Conservation (phyloP, 805 yeast species). For the Wickerhamomyces queroliae region DNA sequence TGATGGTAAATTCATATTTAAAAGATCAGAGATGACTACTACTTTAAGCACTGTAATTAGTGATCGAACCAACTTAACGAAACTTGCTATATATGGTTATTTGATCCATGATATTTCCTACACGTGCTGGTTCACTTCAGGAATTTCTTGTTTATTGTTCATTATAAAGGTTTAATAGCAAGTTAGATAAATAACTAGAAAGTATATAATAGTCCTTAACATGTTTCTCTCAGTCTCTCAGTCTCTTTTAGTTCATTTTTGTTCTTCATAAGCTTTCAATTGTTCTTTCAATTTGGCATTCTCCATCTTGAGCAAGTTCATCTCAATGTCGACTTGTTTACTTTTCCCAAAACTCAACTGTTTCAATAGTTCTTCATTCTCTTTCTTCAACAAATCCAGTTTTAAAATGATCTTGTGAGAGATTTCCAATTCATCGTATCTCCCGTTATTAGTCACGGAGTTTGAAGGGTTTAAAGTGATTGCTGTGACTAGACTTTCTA, state of each 20-base stretch:
- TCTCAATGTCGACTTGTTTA: constrained; percentile 62
- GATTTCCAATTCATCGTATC: constrained; percentile 68
- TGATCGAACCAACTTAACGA: no score
- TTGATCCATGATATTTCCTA: no score
- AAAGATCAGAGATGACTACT: no score
- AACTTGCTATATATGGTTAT: no score
- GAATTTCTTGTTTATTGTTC: no score
- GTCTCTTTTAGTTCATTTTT: constrained; percentile 12
- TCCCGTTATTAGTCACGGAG: constrained; percentile 43
- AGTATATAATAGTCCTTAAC: no score
- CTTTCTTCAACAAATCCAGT: constrained; percentile 53
- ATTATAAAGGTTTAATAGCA: no score
- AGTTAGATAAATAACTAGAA: no score
- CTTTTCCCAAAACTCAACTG: constrained; percentile 74
- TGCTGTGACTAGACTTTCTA: constrained; percentile 60
- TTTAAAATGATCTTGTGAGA: constrained; percentile 68
- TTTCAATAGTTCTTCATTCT: constrained; percentile 63
- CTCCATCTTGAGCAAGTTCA: constrained; percentile 52
- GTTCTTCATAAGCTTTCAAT: constrained; percentile 8
- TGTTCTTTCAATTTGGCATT: constrained; percentile 39
- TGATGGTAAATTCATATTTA: no score
- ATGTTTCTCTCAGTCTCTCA: no score
- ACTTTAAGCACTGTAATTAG: no score
- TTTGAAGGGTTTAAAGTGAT: constrained; percentile 45
- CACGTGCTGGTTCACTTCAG: no score